phyloP scores from a whole-genome alignment of 495 filamentous ascomycete genomes.

The Aspergillus carlsbadensis region DNA sequence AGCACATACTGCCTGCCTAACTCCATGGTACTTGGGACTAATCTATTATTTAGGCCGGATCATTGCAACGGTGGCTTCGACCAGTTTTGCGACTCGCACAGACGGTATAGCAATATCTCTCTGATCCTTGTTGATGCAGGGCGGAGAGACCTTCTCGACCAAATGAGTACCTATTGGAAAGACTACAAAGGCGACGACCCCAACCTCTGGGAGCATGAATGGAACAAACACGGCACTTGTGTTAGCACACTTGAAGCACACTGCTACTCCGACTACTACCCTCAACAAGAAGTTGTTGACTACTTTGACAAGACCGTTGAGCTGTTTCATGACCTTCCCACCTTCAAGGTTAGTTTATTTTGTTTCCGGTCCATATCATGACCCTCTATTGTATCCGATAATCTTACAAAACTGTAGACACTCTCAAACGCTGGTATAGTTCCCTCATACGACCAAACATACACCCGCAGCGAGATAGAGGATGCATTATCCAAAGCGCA shows the following conservation, averaged over 20 bases:
- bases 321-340: slow-evolving; percentile 45
- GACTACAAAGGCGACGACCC: slow-evolving; percentile 63
- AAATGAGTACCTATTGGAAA: slow-evolving; percentile 82
- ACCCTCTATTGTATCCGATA: too few species aligned
- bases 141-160: slow-evolving; percentile 59
- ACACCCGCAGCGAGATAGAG: slow-evolving; percentile 62
- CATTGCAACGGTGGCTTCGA: slow-evolving; percentile 81
- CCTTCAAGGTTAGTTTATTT: slow-evolving; percentile 41
- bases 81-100: slow-evolving; percentile 65
- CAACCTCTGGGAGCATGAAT: slow-evolving; percentile 81
- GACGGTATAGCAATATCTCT: slow-evolving; percentile 71
- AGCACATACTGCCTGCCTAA: background rate
- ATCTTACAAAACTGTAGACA: slow-evolving; percentile 27
- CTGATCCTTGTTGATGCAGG: slow-evolving; percentile 61
- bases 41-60: slow-evolving; percentile 59
- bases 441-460: slow-evolving; percentile 47
- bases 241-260: slow-evolving; percentile 61
- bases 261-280: slow-evolving; percentile 69
- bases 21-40: background rate
- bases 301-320: slow-evolving; percentile 59
- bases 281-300: slow-evolving; percentile 60
- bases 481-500: slow-evolving; percentile 60
- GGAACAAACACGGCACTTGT: slow-evolving; percentile 76
- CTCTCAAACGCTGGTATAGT: slow-evolving; percentile 49
- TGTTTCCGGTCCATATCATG: too few species aligned